These are phyloP conservation scores for Phytopythium boreale DNA, from an alignment of 352 stramenopile species.

Conservation along the genomic window DNA sequence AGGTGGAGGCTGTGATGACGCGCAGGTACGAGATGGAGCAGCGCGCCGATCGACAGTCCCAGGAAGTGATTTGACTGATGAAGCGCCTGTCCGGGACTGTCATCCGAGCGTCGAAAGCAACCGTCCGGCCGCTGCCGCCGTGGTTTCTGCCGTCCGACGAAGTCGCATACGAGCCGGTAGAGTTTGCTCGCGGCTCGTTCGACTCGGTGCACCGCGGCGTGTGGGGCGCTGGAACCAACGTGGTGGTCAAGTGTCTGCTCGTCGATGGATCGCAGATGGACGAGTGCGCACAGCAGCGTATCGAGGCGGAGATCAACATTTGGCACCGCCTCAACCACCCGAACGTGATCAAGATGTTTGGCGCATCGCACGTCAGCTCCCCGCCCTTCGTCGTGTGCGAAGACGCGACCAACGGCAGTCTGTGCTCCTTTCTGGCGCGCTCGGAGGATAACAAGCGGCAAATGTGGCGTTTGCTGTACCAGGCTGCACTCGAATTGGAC, in stretches of 20 bases:
- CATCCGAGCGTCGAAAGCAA: conserved; percentile 9
- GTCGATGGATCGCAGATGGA: conserved; percentile 7
- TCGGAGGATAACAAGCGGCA: conserved; percentile 7
- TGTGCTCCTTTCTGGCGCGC: conserved; percentile 11
- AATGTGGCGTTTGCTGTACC: conserved; percentile 19
- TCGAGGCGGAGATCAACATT: conserved; percentile 22
- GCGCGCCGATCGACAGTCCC: too few species aligned
- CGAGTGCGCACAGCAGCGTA: conserved; percentile 2
- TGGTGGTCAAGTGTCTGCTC: conserved; percentile 33
- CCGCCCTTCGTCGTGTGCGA: conserved; percentile 25
- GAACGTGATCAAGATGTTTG: conserved; percentile 25
- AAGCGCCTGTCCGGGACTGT: too few species aligned
- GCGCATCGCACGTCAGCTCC: conserved; percentile 24
- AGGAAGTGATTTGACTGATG: too few species aligned
- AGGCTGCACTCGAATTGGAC: conserved; percentile 33
- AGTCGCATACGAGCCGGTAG: conserved; percentile 9
- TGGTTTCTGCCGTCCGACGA: conserved; percentile 21
- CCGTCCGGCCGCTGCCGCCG: conserved; percentile 4
- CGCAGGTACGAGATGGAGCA: too few species aligned
- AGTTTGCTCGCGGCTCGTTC: conserved; percentile 22
- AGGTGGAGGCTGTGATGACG: too few species aligned
- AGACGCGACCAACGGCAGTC: conserved; percentile 15
- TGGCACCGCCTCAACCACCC: conserved; percentile 26
- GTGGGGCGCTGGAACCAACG: conserved; percentile 14
- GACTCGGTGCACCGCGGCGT: conserved; percentile 16